Conservation (phyloP, 768 basidiomycete species). For the Stropharia rugosoannulata region DNA sequence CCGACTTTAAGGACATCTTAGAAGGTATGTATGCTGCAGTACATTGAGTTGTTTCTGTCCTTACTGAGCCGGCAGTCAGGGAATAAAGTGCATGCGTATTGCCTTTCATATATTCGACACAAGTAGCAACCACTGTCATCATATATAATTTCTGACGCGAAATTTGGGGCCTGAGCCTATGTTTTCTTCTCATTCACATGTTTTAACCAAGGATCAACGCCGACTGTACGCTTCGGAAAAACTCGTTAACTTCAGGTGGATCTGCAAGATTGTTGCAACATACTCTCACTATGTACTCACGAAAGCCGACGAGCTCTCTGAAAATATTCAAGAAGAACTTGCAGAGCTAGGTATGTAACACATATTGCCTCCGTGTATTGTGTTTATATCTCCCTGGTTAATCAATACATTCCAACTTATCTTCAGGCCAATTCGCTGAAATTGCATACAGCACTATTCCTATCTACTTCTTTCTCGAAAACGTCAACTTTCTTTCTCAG, state of each 20-base stretch:
- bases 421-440: conserved; percentile 55
- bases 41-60: too few species aligned
- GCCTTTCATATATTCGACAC: too few species aligned
- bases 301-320: conserved; percentile 36
- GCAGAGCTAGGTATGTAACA: conserved; percentile 39
- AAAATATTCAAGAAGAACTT: conserved; percentile 36
- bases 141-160: not conserved
- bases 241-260: conserved; percentile 55
- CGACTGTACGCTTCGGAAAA: conserved; percentile 53
- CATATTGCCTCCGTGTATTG: not conserved
- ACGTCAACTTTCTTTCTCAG: conserved; percentile 35
- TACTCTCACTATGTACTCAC: conserved; percentile 43
- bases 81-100: too few species aligned
- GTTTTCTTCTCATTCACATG: conserved; percentile 6
- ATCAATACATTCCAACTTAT: not conserved
- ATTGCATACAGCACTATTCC: conserved; percentile 44
- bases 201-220: conserved; percentile 41
- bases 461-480: conserved; percentile 40
- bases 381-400: not conserved
- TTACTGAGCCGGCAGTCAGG: too few species aligned
- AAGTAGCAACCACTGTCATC: too few species aligned
- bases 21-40: too few species aligned
- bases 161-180: not conserved
- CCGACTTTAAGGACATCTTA: too few species aligned
- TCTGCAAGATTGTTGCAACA: conserved; percentile 46